These are phyloP conservation scores for Aristolochia fimbriata DNA, from an alignment of 164 flowering plant genomes.

Conservation along the genomic window DNA sequence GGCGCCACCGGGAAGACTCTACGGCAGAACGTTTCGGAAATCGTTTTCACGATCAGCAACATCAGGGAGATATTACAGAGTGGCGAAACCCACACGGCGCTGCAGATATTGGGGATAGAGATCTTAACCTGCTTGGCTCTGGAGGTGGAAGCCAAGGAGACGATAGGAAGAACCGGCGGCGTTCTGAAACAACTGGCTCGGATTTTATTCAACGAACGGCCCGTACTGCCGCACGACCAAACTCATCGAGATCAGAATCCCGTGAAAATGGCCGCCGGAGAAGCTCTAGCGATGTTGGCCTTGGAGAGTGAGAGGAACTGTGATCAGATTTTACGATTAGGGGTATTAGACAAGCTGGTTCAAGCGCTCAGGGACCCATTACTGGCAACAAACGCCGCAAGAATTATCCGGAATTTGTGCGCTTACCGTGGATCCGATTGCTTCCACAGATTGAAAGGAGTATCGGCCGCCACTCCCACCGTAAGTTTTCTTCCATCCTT, in stretches of 20 bases:
- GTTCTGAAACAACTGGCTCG: constrained; percentile 50
- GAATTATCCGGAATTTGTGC: constrained; percentile 72
- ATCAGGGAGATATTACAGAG: constrained; percentile 62
- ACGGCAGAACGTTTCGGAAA: constrained; percentile 63
- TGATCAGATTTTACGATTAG: constrained; percentile 38
- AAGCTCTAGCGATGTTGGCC: constrained; percentile 80
- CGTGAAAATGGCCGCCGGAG: constrained; percentile 69
- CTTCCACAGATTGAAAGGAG: constrained; percentile 32
- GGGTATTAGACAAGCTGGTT: constrained; percentile 36
- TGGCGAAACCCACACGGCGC: constrained; percentile 52
- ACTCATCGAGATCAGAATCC: constrained; percentile 23
- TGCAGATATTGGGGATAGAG: constrained; percentile 64
- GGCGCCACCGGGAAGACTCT: constrained; percentile 71
- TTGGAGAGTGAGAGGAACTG: constrained; percentile 65
- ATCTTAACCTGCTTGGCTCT: constrained; percentile 65
- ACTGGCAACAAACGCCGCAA: constrained; percentile 53
- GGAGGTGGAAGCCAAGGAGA: constrained; percentile 75
- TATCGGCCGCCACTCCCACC: constrained; percentile 48
- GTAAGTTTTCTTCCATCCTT: constrained; percentile 40
- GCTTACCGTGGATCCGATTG: constrained; percentile 39
- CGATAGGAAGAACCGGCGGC: constrained; percentile 86
- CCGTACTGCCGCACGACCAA: constrained; percentile 23
- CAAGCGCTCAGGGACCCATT: constrained; percentile 39
- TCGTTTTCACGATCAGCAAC: constrained; percentile 82
- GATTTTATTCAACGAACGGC: constrained; percentile 38